Evolutionary conservation across 441 rosid species (phyloP), one percentile per base, ranked within the genome.

Genomic region (Pelargonium myrrhifolium): DNA sequence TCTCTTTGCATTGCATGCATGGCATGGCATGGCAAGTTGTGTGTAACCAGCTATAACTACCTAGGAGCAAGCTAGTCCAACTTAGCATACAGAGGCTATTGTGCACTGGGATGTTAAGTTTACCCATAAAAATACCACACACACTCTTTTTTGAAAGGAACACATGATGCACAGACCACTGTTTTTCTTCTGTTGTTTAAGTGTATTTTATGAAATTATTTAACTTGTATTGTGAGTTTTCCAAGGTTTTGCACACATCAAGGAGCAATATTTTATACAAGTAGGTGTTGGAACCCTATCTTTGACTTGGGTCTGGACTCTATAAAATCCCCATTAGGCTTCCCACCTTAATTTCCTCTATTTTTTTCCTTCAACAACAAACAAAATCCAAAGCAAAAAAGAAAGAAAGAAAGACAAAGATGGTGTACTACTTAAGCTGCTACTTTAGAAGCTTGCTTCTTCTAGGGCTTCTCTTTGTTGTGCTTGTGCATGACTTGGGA

Each of bases 301-400:
- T 77, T 80, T 80, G 81, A 77, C 84, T 77, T 56, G 68, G 66
- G 72, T 78, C 76, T 81, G 75, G 73, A 79, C 72, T 77, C 79
- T 84, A 81, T 79, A 81, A 72, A 79, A 66, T 55, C 68, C 70
- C 15, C 69, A 15, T 31, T 56, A 51, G 1, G 26, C 37, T 60
- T 62, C 40, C 49, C 64, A 42, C 56, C 20, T 60, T 67, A 22
- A 4, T 70, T 77, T 77, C 62, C 83, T 64, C 75, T 73, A 72
- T 69, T 62, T 55, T 35, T 59, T 60, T 71, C 37, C n/a, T 20
- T 71, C 42, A 71, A 58, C 61, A 62, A 39, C 67, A 72, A 4
- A 61, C 9, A 7, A 64, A 20, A 59, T 10, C 9, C 74, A 64
- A 15, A 56, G 7, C 58, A 42, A 11, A 11, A 55, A 62, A 11